A percentile compares a stretch with the other conserved stretches of the same genome.
These are phyloP conservation scores for Saccharomyces pastorianus DNA, from an alignment of 1,139 yeast species.

Conservation along the genomic window DNA sequence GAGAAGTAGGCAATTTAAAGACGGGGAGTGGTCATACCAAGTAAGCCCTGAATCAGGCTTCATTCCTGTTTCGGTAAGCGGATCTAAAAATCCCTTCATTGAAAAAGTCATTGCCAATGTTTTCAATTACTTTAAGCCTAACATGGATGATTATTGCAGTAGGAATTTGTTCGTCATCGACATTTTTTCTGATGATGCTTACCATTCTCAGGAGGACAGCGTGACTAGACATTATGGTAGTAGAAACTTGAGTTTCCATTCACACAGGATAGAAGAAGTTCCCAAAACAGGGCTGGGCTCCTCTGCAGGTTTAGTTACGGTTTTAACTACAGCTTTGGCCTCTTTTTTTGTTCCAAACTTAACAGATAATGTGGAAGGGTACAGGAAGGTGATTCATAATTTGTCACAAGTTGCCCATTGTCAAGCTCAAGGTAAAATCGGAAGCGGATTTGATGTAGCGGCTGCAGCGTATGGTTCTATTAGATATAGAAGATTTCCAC, in stretches of 20 bases:
- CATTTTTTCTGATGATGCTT: constrained; percentile 79
- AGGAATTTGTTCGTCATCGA: constrained; percentile 39
- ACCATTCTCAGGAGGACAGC: constrained; percentile 66
- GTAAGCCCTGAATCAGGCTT: constrained; percentile 17
- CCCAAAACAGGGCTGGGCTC: constrained; percentile 95
- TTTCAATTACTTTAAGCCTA: constrained; percentile 39
- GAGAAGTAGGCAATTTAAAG: constrained; percentile 70
- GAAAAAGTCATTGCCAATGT: constrained; percentile 54
- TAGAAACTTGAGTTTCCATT: constrained; percentile 53
- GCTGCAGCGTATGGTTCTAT: constrained; percentile 91
- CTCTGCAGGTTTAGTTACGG: constrained; percentile 87
- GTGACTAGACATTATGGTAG: constrained; percentile 30
- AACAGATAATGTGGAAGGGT: constrained; percentile 22
- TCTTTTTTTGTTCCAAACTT: constrained; percentile 38
- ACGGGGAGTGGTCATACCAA: constrained; percentile 62
- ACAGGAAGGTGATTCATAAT: constrained; percentile 52
- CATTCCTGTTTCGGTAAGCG: constrained; percentile 29
- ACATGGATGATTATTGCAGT: constrained; percentile 36
- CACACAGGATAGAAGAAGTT: constrained; percentile 55
- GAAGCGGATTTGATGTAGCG: constrained; percentile 95
- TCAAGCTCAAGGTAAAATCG: constrained; percentile 87
- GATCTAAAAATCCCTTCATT: constrained; percentile 62
- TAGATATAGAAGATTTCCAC: constrained; percentile 64
- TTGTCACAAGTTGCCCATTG: constrained; percentile 87
- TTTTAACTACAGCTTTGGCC: constrained; percentile 61